Percentiles rank a stretch among this genome's conserved stretches.
Conservation (phyloP, 306 rosid genomes). For the Quillaja saponaria region DNA sequence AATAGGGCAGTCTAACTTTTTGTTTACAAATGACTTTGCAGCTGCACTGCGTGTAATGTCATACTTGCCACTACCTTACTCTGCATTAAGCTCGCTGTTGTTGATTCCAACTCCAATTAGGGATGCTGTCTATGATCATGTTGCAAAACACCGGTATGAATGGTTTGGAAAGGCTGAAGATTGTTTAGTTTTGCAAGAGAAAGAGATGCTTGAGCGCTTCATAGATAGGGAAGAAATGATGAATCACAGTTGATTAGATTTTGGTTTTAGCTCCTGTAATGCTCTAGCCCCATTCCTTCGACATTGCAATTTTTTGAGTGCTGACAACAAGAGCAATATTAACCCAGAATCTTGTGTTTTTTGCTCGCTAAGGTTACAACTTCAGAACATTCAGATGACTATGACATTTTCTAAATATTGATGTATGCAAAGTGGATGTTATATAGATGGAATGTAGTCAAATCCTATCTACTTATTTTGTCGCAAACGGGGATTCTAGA, state of each 20-base stretch:
- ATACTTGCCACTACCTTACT: slow-evolving; percentile 74
- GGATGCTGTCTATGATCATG: slow-evolving; percentile 58
- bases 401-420: neutral
- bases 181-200: slow-evolving; percentile 63
- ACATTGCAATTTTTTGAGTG: slow-evolving; percentile 21
- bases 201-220: slow-evolving; percentile 76
- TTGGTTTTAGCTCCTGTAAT: slow-evolving; percentile 15
- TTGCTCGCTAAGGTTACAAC: neutral
- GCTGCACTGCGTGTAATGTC: slow-evolving; percentile 76
- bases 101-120: slow-evolving; percentile 67
- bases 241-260: slow-evolving; percentile 25
- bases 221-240: slow-evolving; percentile 76
- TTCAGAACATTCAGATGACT: slow-evolving; percentile 2
- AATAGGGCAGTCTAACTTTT: slow-evolving; percentile 32
- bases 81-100: slow-evolving; percentile 51
- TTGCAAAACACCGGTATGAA: slow-evolving; percentile 55
- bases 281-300: slow-evolving; percentile 2
- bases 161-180: slow-evolving; percentile 68
- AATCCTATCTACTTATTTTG: too few relatives aligned
- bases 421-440: too few relatives aligned
- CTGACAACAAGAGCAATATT: slow-evolving; percentile 11
- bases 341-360: neutral
- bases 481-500: too few relatives aligned
- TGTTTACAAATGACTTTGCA: slow-evolving; percentile 40
- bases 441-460: too few relatives aligned